Conservation (phyloP, 495 filamentous ascomycete genomes). For the Talaromyces proteolyticus region DNA sequence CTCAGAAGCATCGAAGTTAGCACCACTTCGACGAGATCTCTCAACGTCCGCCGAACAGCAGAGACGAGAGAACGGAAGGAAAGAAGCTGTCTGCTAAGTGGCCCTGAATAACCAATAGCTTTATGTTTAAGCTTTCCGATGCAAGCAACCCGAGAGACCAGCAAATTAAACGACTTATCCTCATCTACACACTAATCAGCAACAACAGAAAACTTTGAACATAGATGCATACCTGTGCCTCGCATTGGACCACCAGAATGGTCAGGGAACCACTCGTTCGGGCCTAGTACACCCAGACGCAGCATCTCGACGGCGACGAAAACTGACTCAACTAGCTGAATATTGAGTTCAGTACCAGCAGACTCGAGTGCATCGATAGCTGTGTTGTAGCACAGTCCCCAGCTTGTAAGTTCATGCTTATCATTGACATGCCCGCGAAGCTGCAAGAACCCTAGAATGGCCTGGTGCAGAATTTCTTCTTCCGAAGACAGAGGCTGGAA, state of each 20-base stretch:
- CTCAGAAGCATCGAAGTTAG: slow-evolving; percentile 73
- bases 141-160: slow-evolving; percentile 80
- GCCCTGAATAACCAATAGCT: slow-evolving; percentile 87
- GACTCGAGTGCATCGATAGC: slow-evolving; percentile 57
- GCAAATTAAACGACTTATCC: slow-evolving; percentile 64
- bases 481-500: slow-evolving; percentile 38
- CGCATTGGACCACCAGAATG: slow-evolving; percentile 55
- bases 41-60: slow-evolving; percentile 67
- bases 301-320: slow-evolving; percentile 79
- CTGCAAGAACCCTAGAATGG: slow-evolving; percentile 83
- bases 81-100: slow-evolving; percentile 82
- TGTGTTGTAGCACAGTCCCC: slow-evolving; percentile 73
- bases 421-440: slow-evolving; percentile 78
- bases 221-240: slow-evolving; percentile 51
- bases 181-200: slow-evolving; percentile 32
- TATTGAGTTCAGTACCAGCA: slow-evolving; percentile 30
- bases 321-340: slow-evolving; percentile 51
- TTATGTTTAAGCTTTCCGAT: slow-evolving; percentile 77
- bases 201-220: too few species aligned
- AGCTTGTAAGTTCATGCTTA: slow-evolving; percentile 72
- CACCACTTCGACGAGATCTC: slow-evolving; percentile 79
- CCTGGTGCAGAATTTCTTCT: slow-evolving; percentile 70
- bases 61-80: slow-evolving; percentile 80
- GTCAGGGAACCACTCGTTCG: slow-evolving; percentile 47
- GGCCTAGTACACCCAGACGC: slow-evolving; percentile 69